Percentiles rank a stretch among this genome's conserved stretches.
phyloP scores from a whole-genome alignment of 352 stramenopile species.

The Nothophytophthora sp. region DNA sequence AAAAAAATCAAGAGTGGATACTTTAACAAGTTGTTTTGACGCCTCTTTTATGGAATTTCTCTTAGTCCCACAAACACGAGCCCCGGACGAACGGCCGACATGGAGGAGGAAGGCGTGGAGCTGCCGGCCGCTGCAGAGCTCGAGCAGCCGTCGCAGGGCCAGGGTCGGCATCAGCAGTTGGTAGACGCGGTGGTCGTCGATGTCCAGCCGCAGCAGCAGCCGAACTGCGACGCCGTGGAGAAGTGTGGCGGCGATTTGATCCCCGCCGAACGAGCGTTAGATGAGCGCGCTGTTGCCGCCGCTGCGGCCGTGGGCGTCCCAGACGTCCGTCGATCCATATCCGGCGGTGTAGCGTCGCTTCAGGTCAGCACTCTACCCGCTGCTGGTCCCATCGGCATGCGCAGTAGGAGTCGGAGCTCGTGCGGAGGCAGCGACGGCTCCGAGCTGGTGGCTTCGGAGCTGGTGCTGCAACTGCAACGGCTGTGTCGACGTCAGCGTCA shows the following conservation, averaged over 20 bases:
- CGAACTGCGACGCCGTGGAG: conserved; percentile 32
- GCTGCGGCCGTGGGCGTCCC: conserved; percentile 4
- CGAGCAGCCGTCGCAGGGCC: no score
- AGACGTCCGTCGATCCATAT: conserved; percentile 16
- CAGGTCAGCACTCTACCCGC: not conserved
- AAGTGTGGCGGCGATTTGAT: not conserved
- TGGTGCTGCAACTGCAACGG: conserved; percentile 60
- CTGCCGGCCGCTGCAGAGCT: no score
- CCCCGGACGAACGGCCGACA: no score
- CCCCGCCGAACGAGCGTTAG: not conserved
- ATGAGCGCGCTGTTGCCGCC: not conserved
- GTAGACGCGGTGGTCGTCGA: no score
- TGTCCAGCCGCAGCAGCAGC: conserved; percentile 27
- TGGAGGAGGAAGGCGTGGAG: no score
- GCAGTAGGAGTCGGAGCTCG: conserved; percentile 25
- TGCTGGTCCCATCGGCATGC: conserved; percentile 1
- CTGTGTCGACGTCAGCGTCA: conserved; percentile 68
- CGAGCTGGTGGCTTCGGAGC: conserved; percentile 36
- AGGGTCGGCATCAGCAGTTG: no score
- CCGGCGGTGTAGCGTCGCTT: conserved; percentile 2
- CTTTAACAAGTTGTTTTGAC: no score
- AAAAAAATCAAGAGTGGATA: no score
- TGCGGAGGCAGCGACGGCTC: conserved; percentile 27
- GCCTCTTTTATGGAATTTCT: no score
- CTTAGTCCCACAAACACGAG: no score